These are phyloP conservation scores for Warburgia ugandensis DNA, from an alignment of 164 flowering plant genomes.

Conservation along the genomic window DNA sequence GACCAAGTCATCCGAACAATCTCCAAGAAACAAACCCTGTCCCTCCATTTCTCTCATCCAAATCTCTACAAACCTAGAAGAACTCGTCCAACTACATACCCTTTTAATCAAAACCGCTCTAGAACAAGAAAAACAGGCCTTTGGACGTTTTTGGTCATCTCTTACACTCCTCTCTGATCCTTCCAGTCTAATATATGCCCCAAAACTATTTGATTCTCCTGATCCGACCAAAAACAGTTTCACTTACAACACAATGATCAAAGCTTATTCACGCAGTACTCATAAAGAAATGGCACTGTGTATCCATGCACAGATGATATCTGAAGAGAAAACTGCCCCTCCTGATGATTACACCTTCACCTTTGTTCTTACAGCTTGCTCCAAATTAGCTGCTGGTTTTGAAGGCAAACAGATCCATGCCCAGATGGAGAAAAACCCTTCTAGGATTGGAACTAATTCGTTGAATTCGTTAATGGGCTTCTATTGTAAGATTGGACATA, in stretches of 20 bases:
- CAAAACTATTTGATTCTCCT: constrained; percentile 10
- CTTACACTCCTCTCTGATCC: constrained; percentile 8
- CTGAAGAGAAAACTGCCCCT: constrained; percentile 3
- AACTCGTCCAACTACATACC: constrained; percentile 14
- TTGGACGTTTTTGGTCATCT: constrained; percentile 9
- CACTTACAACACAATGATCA: constrained; percentile 18
- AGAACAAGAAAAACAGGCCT: constrained; percentile 9
- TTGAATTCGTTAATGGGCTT: constrained; percentile 20
- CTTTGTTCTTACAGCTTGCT: constrained; percentile 11
- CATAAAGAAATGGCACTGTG: constrained; percentile 8
- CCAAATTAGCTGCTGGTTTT: constrained; percentile 6
- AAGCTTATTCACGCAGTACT: constrained; percentile 5
- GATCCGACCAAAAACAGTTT: constrained; percentile 9
- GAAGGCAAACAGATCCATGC: constrained; percentile 18
- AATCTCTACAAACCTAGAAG: constrained; percentile 7
- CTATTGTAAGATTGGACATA: constrained; percentile 16
- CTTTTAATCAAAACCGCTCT: constrained; percentile 16
- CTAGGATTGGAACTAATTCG: constrained; percentile 11
- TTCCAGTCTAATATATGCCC: constrained; percentile 5
- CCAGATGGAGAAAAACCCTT: constrained; percentile 10
- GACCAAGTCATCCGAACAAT: too few relatives aligned
- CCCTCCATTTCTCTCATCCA: constrained; percentile 17
- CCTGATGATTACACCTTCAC: constrained; percentile 19
- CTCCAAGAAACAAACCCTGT: too few relatives aligned
- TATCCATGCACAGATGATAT: constrained; percentile 12